Conservation (phyloP, 2,329 filamentous ascomycete species). For the Venturia nashicola region DNA sequence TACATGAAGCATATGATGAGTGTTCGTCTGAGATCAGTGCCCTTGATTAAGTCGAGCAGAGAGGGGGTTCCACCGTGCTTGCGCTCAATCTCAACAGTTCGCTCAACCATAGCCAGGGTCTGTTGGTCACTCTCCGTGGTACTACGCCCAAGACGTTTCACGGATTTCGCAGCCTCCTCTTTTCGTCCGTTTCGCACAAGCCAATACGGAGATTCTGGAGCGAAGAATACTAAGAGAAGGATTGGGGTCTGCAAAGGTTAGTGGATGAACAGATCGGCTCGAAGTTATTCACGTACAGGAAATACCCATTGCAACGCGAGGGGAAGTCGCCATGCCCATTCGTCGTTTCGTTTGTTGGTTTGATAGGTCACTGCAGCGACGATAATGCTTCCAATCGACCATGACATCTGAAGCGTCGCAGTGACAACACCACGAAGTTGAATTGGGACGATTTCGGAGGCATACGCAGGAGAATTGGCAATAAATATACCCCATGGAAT, state of each 20-base stretch:
- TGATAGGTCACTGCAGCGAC: slow-evolving; percentile 44
- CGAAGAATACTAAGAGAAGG: slow-evolving; percentile 48
- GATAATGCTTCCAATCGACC: slow-evolving; percentile 59
- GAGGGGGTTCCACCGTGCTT: slow-evolving; percentile 60
- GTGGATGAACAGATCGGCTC: slow-evolving; percentile 26
- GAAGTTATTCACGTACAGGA: slow-evolving; percentile 35
- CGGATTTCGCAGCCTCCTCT: slow-evolving; percentile 52
- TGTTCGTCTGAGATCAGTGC: slow-evolving; percentile 64
- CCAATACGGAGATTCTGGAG: slow-evolving; percentile 64
- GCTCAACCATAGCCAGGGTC: slow-evolving; percentile 83
- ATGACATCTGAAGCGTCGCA: slow-evolving; percentile 50
- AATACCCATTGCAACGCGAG: slow-evolving; percentile 45
- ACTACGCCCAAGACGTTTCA: slow-evolving; percentile 52
- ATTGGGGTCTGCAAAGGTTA: background rate
- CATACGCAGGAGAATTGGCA: slow-evolving; percentile 28
- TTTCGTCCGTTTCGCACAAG: slow-evolving; percentile 53
- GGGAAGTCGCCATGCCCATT: slow-evolving; percentile 39
- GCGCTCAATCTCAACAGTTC: slow-evolving; percentile 72
- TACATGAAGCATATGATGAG: slow-evolving; percentile 48
- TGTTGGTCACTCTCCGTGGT: slow-evolving; percentile 51
- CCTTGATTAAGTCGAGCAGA: slow-evolving; percentile 76
- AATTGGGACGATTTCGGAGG: slow-evolving; percentile 54
- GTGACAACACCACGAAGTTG: slow-evolving; percentile 44
- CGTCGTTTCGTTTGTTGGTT: slow-evolving; percentile 34
- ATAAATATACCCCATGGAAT: slow-evolving; percentile 43